Evolutionary conservation across 306 rosid genomes (phyloP).

Genomic region (Lathyrus oleraceus): DNA sequence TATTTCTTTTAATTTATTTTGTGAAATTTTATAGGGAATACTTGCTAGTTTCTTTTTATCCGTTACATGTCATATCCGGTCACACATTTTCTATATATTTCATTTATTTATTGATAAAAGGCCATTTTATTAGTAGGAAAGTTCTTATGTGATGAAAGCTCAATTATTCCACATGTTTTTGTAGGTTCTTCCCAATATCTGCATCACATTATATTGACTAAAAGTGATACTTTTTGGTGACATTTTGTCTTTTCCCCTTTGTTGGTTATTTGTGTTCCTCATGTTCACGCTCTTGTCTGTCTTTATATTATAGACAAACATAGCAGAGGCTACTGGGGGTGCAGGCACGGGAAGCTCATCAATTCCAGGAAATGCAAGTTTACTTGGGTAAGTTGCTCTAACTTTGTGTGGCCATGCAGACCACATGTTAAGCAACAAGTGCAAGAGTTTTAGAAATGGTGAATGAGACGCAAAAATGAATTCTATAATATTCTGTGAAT

Average conservation of each 20-base stretch:
- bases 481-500: too few species aligned
- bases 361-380: constrained; percentile 79
- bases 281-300: constrained; percentile 20
- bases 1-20: constrained; percentile 11
- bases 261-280: constrained; percentile 33
- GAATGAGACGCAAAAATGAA: too few species aligned
- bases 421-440: constrained; percentile 22
- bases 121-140: neutral
- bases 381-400: constrained; percentile 76
- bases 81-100: neutral
- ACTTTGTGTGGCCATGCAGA: constrained; percentile 6
- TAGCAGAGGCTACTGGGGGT: constrained; percentile 58
- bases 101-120: neutral
- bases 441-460: too few species aligned
- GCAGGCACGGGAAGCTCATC: constrained; percentile 58
- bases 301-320: constrained; percentile 55
- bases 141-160: constrained; percentile 14
- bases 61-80: constrained; percentile 26
- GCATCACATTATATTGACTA: constrained; percentile 19
- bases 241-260: constrained; percentile 20
- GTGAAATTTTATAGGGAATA: neutral
- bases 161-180: constrained; percentile 23
- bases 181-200: constrained; percentile 8
- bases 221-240: constrained; percentile 30
- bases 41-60: constrained; percentile 13